phyloP scores from a whole-genome alignment of 1,284 basidiomycete species.

The Irpex sp. region DNA sequence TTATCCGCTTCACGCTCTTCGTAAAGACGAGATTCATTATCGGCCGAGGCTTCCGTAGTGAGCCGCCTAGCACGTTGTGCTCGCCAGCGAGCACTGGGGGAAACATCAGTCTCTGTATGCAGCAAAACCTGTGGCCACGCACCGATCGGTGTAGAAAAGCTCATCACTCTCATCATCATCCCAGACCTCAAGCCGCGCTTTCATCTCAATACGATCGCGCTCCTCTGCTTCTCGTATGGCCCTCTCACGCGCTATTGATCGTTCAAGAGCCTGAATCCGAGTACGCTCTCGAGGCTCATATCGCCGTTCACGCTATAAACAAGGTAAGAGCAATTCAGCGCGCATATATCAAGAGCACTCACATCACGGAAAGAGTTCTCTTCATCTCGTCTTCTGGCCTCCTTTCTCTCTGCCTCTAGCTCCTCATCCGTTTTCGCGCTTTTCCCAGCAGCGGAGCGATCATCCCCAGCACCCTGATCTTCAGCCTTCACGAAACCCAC shows the following conservation, averaged over 20 bases:
- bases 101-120: neutral
- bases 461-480: conserved; percentile 28
- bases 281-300: conserved; percentile 77
- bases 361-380: conserved; percentile 83
- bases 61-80: conserved; percentile 60
- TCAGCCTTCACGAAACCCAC: conserved; percentile 76
- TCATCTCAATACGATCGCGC: conserved; percentile 66
- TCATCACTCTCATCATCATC: conserved; percentile 91
- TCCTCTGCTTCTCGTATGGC: conserved; percentile 72
- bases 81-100: conserved; percentile 66
- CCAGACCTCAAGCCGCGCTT: conserved; percentile 71
- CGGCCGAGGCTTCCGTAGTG: conserved; percentile 69
- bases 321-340: neutral
- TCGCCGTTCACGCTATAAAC: conserved; percentile 65
- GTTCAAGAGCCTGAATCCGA: conserved; percentile 69
- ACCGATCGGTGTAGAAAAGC: conserved; percentile 82
- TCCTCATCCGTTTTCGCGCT: conserved; percentile 78
- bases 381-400: conserved; percentile 68
- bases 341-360: conserved; percentile 28
- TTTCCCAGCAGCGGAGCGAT: conserved; percentile 30
- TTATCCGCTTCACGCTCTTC: conserved; percentile 84
- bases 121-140: conserved; percentile 13
- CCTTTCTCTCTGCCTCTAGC: conserved; percentile 71
- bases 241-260: conserved; percentile 66
- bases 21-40: conserved; percentile 73